Conservation (phyloP, 306 rosid species). For the Fragaria vesca region DNA sequence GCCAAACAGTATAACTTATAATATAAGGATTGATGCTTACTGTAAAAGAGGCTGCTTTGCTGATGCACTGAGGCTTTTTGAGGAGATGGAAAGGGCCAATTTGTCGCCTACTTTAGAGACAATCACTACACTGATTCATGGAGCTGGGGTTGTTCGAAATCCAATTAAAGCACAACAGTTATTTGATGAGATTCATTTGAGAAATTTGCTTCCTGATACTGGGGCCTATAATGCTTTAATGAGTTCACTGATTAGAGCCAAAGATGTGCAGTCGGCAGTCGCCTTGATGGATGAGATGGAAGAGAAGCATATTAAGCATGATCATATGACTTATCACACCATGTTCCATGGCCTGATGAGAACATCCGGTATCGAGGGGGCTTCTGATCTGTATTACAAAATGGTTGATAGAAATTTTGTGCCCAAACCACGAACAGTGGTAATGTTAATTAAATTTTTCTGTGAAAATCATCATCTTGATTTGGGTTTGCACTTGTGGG, state of each 20-base stretch:
- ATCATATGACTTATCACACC: constrained; percentile 70
- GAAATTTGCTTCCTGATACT: constrained; percentile 57
- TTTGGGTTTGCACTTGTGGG: constrained; percentile 69
- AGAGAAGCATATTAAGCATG: constrained; percentile 46
- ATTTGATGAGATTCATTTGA: constrained; percentile 56
- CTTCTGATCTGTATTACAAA: constrained; percentile 52
- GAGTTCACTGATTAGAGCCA: constrained; percentile 52
- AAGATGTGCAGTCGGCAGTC: constrained; percentile 54
- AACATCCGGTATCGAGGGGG: constrained; percentile 46
- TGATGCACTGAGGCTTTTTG: constrained; percentile 71
- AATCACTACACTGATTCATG: constrained; percentile 88
- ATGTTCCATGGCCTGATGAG: constrained; percentile 57
- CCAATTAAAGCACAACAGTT: constrained; percentile 52
- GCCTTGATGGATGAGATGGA: constrained; percentile 74
- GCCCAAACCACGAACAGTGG: constrained; percentile 69
- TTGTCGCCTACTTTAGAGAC: constrained; percentile 51
- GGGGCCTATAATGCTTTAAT: constrained; percentile 79
- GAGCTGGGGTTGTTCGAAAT: constrained; percentile 77
- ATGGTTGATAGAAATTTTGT: constrained; percentile 61
- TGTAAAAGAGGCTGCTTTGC: constrained; percentile 72
- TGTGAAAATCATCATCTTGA: constrained; percentile 62
- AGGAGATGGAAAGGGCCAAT: constrained; percentile 64
- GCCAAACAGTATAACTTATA: constrained; percentile 65
- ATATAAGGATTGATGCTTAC: constrained; percentile 72
- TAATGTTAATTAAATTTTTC: constrained; percentile 67